Percentiles rank a stretch among this genome's conserved stretches.
phyloP scores from a whole-genome alignment of 2,329 filamentous ascomycete species.

The Colletotrichum costaricense region DNA sequence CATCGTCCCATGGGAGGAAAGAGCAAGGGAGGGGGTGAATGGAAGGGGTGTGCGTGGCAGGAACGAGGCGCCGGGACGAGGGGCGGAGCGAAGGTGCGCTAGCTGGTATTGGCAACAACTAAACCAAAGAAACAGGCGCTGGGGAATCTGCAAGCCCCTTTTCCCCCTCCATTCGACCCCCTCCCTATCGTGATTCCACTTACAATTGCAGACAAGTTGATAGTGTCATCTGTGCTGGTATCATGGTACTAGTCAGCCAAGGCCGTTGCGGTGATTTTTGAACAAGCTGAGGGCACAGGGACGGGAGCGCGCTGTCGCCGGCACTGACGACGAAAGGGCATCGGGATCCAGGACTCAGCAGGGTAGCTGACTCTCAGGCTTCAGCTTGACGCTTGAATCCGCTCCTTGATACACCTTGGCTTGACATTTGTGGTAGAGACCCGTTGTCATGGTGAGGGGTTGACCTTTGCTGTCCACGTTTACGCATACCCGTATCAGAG shows the following conservation, averaged over 20 bases:
- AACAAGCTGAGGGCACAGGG: neutral
- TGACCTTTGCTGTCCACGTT: neutral
- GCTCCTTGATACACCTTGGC: neutral
- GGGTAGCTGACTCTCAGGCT: neutral
- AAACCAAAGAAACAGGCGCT: neutral
- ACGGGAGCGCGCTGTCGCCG: neutral
- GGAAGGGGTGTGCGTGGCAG: slow-evolving; percentile 13
- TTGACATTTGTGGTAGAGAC: neutral
- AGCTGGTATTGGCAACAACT: neutral
- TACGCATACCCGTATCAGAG: neutral
- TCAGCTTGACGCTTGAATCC: neutral
- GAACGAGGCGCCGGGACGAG: slow-evolving; percentile 16
- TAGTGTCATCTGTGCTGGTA: slow-evolving; percentile 9
- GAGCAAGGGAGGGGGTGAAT: neutral
- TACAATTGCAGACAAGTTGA: neutral
- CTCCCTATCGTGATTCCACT: neutral
- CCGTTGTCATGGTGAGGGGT: neutral
- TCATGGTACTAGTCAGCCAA: slow-evolving; percentile 17
- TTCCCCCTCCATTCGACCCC: neutral
- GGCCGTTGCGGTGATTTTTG: slow-evolving; percentile 17
- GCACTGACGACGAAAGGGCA: neutral
- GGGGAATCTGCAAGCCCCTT: slow-evolving; percentile 15
- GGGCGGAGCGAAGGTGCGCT: neutral
- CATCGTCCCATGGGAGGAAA: neutral
- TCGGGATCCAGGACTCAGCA: neutral